phyloP scores from a whole-genome alignment of 1,284 basidiomycete species.

The Sphagnurus paluster region DNA sequence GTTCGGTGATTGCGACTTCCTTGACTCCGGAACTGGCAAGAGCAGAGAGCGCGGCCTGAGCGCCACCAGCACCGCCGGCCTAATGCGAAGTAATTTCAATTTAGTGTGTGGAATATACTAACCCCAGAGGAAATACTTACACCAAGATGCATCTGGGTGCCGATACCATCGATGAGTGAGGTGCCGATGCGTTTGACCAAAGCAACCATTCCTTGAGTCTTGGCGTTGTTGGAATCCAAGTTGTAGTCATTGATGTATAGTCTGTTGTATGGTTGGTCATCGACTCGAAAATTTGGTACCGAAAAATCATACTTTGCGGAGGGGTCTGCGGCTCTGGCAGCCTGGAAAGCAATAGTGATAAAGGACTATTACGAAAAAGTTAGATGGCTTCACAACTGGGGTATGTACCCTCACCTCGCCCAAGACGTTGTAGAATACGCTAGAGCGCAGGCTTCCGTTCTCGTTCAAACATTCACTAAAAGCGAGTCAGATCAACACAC shows the following conservation, averaged over 20 bases:
- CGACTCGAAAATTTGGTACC: background rate
- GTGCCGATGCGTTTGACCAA: conserved; percentile 37
- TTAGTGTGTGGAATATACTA: background rate
- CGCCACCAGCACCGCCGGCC: conserved; percentile 41
- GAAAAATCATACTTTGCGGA: conserved; percentile 31
- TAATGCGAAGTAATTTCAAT: conserved; percentile 13
- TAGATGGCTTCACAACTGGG: background rate
- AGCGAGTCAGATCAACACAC: background rate
- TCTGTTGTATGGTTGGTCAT: conserved; percentile 18
- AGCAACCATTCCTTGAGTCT: conserved; percentile 34
- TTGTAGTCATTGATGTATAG: conserved; percentile 48
- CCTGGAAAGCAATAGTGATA: conserved; percentile 42
- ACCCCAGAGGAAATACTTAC: conserved; percentile 19
- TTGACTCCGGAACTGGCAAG: conserved; percentile 35
- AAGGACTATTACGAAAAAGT: too few species aligned
- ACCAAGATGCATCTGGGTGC: conserved; percentile 40
- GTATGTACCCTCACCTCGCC: conserved; percentile 31
- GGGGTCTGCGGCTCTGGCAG: conserved; percentile 37
- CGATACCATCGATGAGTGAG: conserved; percentile 39
- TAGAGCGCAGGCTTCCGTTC: conserved; percentile 39
- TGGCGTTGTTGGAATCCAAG: conserved; percentile 38
- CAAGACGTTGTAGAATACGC: conserved; percentile 42
- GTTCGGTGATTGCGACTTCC: conserved; percentile 45
- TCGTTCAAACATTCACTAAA: conserved; percentile 45
- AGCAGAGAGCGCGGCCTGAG: conserved; percentile 34